Evolutionary conservation across 2,329 filamentous ascomycete species (phyloP).

Genomic region (Byssochlamys sp.): DNA sequence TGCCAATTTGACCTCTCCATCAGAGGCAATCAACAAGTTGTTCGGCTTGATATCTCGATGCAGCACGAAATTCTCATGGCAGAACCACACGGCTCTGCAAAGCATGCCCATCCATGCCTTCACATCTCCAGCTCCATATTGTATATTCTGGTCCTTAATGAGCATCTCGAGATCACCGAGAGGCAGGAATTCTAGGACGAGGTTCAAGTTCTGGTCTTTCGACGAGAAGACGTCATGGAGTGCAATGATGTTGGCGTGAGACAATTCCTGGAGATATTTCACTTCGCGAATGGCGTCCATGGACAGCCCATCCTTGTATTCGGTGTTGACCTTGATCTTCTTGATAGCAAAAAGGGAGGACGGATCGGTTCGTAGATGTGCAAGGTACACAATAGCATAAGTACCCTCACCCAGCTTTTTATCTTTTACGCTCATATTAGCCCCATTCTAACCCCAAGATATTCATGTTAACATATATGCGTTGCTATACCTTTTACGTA

Average conservation of each 20-base stretch:
- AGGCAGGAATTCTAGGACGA: conserved; percentile 88
- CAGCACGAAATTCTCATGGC: conserved; percentile 84
- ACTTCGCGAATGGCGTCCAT: conserved; percentile 94
- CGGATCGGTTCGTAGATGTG: conserved; percentile 64
- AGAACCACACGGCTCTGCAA: conserved; percentile 86
- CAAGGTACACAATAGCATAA: conserved; percentile 90
- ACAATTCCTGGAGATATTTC: conserved; percentile 86
- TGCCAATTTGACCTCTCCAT: conserved; percentile 87
- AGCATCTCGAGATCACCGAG: conserved; percentile 92
- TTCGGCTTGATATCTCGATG: conserved; percentile 99
- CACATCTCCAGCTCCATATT: conserved; percentile 80
- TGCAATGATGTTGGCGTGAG: conserved; percentile 89
- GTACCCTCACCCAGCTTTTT: conserved; percentile 92
- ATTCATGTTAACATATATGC: neutral
- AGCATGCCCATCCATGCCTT: conserved; percentile 99
- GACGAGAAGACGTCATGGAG: conserved; percentile 88
- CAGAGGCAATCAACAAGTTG: conserved; percentile 86
- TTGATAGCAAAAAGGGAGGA: conserved; percentile 62
- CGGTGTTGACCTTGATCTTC: conserved; percentile 45
- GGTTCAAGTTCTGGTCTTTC: conserved; percentile 90
- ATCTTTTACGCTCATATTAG: conserved; percentile 39
- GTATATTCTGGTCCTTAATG: conserved; percentile 73
- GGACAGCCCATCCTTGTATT: conserved; percentile 78
- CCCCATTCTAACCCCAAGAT: neutral
- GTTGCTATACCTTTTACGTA: conserved; percentile 66